Percentiles rank a stretch among this genome's conserved stretches.
Conservation (phyloP, 306 rosid species). For the Corylus americana region DNA sequence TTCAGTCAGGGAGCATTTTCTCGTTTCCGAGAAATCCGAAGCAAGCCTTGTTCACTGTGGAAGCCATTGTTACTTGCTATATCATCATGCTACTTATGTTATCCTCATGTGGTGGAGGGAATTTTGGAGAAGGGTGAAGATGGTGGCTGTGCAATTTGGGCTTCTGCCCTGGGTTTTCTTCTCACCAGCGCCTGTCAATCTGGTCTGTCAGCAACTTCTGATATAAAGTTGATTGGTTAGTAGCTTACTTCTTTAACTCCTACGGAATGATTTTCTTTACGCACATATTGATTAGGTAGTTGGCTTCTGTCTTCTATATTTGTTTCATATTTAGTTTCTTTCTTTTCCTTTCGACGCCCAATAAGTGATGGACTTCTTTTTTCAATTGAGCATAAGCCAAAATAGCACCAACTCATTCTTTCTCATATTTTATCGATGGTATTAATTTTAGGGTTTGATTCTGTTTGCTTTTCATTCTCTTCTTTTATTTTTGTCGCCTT, state of each 20-base stretch:
- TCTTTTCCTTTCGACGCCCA: background rate
- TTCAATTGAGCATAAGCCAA: background rate
- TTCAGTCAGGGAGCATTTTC: constrained; percentile 63
- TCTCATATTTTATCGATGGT: background rate
- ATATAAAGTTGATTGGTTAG: constrained; percentile 74
- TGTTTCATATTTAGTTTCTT: background rate
- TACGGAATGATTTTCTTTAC: constrained; percentile 20
- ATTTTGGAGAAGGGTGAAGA: constrained; percentile 60
- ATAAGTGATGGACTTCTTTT: background rate
- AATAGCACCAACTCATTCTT: background rate
- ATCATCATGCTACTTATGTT: constrained; percentile 81
- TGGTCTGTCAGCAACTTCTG: constrained; percentile 56
- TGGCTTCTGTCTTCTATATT: constrained; percentile 8
- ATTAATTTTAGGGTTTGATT: background rate
- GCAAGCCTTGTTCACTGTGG: constrained; percentile 62
- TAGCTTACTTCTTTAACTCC: constrained; percentile 26
- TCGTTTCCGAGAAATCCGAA: constrained; percentile 54
- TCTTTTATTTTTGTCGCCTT: background rate
- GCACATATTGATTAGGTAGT: constrained; percentile 1
- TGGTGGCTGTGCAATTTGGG: constrained; percentile 68
- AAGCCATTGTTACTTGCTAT: constrained; percentile 80
- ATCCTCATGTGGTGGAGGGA: constrained; percentile 71
- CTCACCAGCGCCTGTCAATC: constrained; percentile 57
- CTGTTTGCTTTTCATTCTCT: background rate
- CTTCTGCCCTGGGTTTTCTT: constrained; percentile 58